Evolutionary conservation across 768 basidiomycete species (phyloP).

Genomic region (Mycena alexandri): DNA sequence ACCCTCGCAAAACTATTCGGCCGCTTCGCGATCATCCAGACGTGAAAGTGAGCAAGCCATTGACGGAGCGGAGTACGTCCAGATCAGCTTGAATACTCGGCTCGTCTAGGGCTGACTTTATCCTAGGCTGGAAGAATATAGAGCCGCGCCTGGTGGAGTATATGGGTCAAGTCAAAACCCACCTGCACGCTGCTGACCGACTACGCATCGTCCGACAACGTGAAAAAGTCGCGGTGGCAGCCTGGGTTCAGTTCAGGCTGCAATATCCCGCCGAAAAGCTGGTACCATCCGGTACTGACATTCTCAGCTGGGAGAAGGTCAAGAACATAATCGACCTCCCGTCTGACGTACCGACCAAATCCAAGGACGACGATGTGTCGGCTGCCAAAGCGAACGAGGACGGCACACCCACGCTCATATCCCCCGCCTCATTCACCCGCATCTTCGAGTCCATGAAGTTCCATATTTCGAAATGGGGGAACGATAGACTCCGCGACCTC

Average conservation of each 20-base stretch:
- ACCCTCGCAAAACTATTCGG: constrained; percentile 10
- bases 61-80: constrained; percentile 39
- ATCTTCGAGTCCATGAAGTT: constrained; percentile 24
- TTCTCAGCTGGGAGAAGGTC: constrained; percentile 37
- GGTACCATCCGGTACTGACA: constrained; percentile 45
- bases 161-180: constrained; percentile 40
- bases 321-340: constrained; percentile 37
- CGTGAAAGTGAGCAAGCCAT: constrained; percentile 35
- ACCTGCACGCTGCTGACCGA: constrained; percentile 40
- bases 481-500: constrained; percentile 8
- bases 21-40: constrained; percentile 37
- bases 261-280: constrained; percentile 33
- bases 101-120: background rate
- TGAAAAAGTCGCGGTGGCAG: constrained; percentile 32
- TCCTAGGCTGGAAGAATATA: constrained; percentile 47
- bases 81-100: background rate
- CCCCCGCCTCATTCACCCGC: constrained; percentile 28
- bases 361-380: constrained; percentile 9
- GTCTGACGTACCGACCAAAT: background rate
- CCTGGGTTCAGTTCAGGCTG: constrained; percentile 43
- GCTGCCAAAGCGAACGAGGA: background rate
- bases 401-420: constrained; percentile 7
- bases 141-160: constrained; percentile 43
- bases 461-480: constrained; percentile 25
- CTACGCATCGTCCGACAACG: constrained; percentile 38